Base-by-base conservation (phyloP, 1,284 basidiomycete species). In the Flammula alnicola region DNA sequence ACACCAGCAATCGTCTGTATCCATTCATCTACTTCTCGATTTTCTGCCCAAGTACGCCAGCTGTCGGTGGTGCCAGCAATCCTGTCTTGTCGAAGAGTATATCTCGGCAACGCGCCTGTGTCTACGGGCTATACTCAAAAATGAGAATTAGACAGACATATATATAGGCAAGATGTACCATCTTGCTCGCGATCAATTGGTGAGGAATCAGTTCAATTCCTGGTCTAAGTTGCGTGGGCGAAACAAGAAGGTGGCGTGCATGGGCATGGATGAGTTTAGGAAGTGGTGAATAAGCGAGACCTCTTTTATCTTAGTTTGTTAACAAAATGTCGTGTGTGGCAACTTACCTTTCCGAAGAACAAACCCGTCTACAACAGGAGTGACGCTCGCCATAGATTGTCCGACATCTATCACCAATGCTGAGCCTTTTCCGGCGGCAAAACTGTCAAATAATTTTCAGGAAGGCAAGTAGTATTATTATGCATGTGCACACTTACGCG, bases 281-380 rank as follows among this genome's bases (percentile, higher is more conserved):
- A n/a, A 92, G 73, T 4, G 82, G 65, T 30, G 90, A 91, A 60
- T 83, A 82, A 27, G 79, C 71, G 29, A 92, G 79, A 44, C 90
- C 89, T 91, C 47, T n/a, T 14, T 26, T 19, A 33, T 8, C 16
- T 47, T 44, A 41, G 25, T 40, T n/a, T 22, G 14, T 42, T 27
- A 16, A 19, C 14, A 4, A 51, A 54, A n/a, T 35, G 51, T 27
- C 46, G 54, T 37, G 35, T 52, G 23, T 38, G 12, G 20, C 9
- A 37, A 31, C 64, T 53, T 55, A 86, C 95, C 95, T 80, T 98
- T 98, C 58, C 95, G 83, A 39, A 99, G 80, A 29, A 99, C 96
- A 63, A 99, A 99, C 0, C 97, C 97, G 63, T 99, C 97, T 6
- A 96, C 93, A 8, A 99, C 91, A 1, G 97, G 97, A 1, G 93